Evolutionary conservation across 2,329 filamentous ascomycete genomes (phyloP).

Genomic region (Chaetomium sp.): DNA sequence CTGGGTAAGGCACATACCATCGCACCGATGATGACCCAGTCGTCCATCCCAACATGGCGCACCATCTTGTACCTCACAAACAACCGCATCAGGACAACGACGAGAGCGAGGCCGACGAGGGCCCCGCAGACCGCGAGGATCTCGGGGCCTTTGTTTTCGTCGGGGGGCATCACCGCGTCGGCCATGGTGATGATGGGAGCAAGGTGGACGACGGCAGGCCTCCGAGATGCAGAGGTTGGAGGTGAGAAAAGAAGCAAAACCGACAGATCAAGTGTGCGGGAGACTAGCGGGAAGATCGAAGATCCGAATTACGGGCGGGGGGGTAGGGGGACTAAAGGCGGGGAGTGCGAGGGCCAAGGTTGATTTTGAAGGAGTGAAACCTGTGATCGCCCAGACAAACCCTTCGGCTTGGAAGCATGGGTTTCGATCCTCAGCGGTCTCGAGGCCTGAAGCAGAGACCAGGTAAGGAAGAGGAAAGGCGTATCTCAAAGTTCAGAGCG

Average conservation of each 20-base stretch:
- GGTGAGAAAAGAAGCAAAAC: neutral
- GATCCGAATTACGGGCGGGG: no score
- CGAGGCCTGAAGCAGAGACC: no score
- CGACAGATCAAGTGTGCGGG: no score
- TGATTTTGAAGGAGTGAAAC: no score
- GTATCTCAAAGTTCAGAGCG: no score
- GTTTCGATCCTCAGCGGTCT: no score
- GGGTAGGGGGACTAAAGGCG: no score
- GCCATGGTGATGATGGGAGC: conserved; percentile 11
- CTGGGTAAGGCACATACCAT: conserved; percentile 19
- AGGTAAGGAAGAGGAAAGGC: no score
- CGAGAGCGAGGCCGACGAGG: conserved; percentile 23
- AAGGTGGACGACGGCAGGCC: neutral
- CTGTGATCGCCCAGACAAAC: no score
- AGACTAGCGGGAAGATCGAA: no score
- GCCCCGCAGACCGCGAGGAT: conserved; percentile 27
- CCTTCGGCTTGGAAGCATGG: no score
- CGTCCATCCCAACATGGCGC: conserved; percentile 24
- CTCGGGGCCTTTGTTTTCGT: conserved; percentile 28
- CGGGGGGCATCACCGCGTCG: conserved; percentile 16
- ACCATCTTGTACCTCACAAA: conserved; percentile 26
- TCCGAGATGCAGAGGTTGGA: neutral
- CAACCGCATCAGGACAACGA: conserved; percentile 22
- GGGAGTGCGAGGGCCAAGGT: no score
- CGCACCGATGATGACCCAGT: conserved; percentile 26